Conservation (phyloP, 495 filamentous ascomycete genomes). For the Penicillium turbatum region DNA sequence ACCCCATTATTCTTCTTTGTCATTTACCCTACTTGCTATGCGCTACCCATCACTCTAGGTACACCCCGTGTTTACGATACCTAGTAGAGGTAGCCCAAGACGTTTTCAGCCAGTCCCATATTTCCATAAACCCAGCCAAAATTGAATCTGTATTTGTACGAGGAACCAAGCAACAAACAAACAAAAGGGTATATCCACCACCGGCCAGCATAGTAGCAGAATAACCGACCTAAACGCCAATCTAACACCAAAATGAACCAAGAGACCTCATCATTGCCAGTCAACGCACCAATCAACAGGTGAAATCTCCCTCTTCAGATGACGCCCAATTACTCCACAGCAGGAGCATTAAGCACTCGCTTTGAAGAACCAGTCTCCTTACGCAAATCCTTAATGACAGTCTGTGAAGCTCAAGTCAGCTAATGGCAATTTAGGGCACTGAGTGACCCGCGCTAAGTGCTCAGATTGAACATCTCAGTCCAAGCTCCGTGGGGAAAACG, state of each 20-base stretch:
- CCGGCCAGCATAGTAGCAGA: background rate
- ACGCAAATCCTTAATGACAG: constrained; percentile 67
- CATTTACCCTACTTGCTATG: background rate
- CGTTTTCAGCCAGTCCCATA: background rate
- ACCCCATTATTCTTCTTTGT: background rate
- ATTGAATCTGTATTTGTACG: constrained; percentile 9
- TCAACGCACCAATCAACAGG: background rate
- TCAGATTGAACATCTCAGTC: background rate
- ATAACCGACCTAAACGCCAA: constrained; percentile 9
- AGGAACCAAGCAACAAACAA: constrained; percentile 4
- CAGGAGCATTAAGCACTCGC: constrained; percentile 19
- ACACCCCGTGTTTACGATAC: constrained; percentile 10
- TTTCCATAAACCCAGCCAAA: background rate
- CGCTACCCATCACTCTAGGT: background rate
- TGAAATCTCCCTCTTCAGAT: background rate
- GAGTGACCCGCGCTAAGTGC: background rate
- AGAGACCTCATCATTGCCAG: background rate
- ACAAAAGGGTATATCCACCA: constrained; percentile 20
- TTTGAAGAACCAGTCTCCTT: constrained; percentile 46
- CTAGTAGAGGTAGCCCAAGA: constrained; percentile 11
- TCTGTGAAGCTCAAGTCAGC: constrained; percentile 37
- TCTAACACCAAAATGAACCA: background rate
- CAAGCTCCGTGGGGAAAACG: constrained; percentile 12
- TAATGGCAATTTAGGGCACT: background rate
- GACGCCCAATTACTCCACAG: constrained; percentile 15